Conservation (phyloP, 192 early-diverging fungal species). For the Umbelopsis sp. region DNA sequence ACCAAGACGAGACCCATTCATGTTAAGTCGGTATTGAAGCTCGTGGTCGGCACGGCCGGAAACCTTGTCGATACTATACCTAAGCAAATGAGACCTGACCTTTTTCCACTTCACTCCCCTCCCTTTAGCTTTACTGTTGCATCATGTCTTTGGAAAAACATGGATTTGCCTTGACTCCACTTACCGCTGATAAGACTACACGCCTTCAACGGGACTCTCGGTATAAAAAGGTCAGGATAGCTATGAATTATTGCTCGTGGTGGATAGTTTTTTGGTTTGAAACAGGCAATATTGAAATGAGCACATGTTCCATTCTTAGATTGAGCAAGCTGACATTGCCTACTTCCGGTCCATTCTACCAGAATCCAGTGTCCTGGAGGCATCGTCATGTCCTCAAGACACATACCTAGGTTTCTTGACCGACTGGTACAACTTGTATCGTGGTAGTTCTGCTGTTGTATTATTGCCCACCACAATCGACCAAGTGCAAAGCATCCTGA, state of each 20-base stretch:
- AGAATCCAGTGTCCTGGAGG: neutral
- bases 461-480: conserved; percentile 76
- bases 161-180: conserved; percentile 21
- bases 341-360: conserved; percentile 53
- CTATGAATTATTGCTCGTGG: no score
- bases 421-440: conserved; percentile 92
- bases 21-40: no score
- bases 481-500: conserved; percentile 75
- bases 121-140: neutral
- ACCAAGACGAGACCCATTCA: no score
- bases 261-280: no score
- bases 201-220: conserved; percentile 38
- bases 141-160: conserved; percentile 11
- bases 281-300: no score
- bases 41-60: neutral
- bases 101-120: neutral
- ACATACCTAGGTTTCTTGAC: conserved; percentile 64
- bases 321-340: conserved; percentile 53
- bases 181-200: conserved; percentile 45
- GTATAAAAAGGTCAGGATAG: conserved; percentile 40
- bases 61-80: neutral
- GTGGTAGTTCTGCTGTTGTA: conserved; percentile 72
- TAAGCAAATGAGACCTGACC: neutral
- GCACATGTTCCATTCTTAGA: conserved; percentile 13
- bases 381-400: conserved; percentile 22